Conservation (phyloP, 225 moss, liverwort and hornwort genomes). For the Asterella californica region DNA sequence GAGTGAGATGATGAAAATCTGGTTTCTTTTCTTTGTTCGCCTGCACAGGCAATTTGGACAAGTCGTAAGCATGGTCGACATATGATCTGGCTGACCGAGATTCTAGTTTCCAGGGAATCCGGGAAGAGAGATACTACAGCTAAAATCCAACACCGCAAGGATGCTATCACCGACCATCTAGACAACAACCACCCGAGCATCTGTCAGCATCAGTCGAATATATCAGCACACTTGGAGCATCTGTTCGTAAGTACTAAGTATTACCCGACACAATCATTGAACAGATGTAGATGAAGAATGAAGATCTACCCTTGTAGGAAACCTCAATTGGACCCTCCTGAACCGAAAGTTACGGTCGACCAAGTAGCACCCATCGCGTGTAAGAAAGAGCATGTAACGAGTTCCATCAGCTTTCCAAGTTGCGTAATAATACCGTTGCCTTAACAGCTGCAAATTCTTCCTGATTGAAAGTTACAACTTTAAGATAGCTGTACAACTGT, state of each 20-base stretch:
- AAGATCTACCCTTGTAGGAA: slow-evolving; percentile 62
- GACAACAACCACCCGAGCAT: not conserved
- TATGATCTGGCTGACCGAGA: not conserved
- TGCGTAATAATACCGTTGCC: slow-evolving; percentile 86
- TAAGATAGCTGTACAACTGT: not conserved
- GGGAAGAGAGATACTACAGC: not conserved
- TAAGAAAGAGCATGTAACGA: slow-evolving; percentile 91
- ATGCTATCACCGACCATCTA: not conserved
- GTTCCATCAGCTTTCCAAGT: slow-evolving; percentile 99
- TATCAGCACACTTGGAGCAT: not conserved
- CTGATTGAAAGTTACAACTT: slow-evolving; percentile 34
- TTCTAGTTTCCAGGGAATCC: not conserved
- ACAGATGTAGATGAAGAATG: slow-evolving; percentile 14
- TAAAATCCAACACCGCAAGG: too few relatives aligned
- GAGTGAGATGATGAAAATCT: slow-evolving; percentile 73
- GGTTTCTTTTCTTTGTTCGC: slow-evolving; percentile 36
- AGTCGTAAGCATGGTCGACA: not conserved
- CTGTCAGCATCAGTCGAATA: not conserved
- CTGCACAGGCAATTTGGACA: slow-evolving; percentile 2
- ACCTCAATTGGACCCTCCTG: slow-evolving; percentile 86
- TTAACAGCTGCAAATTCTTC: slow-evolving; percentile 83
- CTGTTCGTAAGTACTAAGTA: not conserved
- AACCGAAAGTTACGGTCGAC: slow-evolving; percentile 95
- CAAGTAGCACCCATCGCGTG: slow-evolving; percentile 79
- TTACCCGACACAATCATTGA: slow-evolving; percentile 8